A percentile compares a stretch with the other conserved stretches of the same genome.
These are phyloP conservation scores for Clarkia xantiana DNA, from an alignment of 345 rosid genomes.

Conservation along the genomic window DNA sequence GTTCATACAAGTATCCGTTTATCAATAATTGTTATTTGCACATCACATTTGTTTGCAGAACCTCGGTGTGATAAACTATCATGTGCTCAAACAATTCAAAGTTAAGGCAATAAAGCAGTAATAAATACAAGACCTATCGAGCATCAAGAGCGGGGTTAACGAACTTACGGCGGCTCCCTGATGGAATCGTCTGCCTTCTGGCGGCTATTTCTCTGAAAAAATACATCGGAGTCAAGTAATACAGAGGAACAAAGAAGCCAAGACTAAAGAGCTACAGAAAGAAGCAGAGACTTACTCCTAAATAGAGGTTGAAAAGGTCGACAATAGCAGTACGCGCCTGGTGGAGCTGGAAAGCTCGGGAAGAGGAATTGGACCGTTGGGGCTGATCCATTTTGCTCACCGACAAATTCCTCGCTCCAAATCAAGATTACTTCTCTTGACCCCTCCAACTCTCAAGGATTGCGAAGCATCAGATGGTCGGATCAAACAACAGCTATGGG, in stretches of 20 bases:
- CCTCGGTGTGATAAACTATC: no score
- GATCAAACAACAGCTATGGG: no score
- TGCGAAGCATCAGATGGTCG: no score
- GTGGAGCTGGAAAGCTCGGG: constrained; percentile 60
- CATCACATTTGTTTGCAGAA: no score
- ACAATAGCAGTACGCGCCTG: constrained; percentile 61
- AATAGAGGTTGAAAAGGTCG: constrained; percentile 83
- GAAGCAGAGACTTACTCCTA: constrained; percentile 39
- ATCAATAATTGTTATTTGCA: no score
- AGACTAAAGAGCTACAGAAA: background rate
- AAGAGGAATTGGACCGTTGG: constrained; percentile 41
- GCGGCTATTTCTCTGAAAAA: constrained; percentile 52
- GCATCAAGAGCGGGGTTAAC: background rate
- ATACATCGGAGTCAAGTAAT: background rate
- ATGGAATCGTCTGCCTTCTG: constrained; percentile 61
- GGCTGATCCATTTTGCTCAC: constrained; percentile 48
- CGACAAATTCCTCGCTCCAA: no score
- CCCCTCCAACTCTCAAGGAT: no score
- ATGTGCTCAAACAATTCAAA: no score
- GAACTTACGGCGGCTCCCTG: constrained; percentile 68
- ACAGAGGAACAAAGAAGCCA: background rate
- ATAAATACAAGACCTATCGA: background rate
- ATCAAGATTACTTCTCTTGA: no score
- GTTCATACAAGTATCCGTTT: no score
- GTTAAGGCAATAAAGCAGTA: background rate